Conservation (phyloP, 2,329 filamentous ascomycete genomes). For the Scolecobasidium constrictum region DNA sequence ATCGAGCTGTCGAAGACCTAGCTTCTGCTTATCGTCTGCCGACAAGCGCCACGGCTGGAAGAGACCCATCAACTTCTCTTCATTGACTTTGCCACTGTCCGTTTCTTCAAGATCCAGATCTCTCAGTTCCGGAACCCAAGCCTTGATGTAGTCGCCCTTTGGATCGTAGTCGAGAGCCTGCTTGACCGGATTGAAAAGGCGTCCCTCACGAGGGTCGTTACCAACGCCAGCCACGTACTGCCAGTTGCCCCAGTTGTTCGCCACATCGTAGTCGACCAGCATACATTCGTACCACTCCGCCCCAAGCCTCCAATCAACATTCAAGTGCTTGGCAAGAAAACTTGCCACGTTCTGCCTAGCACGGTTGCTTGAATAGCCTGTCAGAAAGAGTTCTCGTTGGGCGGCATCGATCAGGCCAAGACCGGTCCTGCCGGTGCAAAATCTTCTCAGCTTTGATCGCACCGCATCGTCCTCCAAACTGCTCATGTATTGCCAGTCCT, state of each 20-base stretch:
- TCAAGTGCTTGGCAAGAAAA: constrained; percentile 62
- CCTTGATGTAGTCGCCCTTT: constrained; percentile 56
- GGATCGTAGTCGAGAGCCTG: constrained; percentile 69
- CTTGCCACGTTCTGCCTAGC: constrained; percentile 67
- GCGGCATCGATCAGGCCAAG: constrained; percentile 69
- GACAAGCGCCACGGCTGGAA: constrained; percentile 62
- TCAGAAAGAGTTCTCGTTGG: constrained; percentile 62
- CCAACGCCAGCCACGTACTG: constrained; percentile 72
- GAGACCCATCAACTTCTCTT: constrained; percentile 41
- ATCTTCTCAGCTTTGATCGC: constrained; percentile 30
- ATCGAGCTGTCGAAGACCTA: constrained; percentile 46
- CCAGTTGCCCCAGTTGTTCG: constrained; percentile 74
- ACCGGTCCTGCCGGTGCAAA: constrained; percentile 59
- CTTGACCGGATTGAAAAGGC: constrained; percentile 76
- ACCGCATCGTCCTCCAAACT: constrained; percentile 15
- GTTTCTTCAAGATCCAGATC: constrained; percentile 29
- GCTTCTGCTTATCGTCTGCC: constrained; percentile 43
- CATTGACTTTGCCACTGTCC: constrained; percentile 15
- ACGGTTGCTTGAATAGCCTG: constrained; percentile 69
- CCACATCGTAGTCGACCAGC: constrained; percentile 65
- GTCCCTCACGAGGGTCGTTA: constrained; percentile 61
- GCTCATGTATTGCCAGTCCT: constrained; percentile 37
- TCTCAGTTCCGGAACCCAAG: constrained; percentile 61
- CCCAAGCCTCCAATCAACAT: constrained; percentile 69
- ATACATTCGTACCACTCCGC: constrained; percentile 75